A percentile compares a stretch with the other conserved stretches of the same genome.
These are phyloP conservation scores for Abrus precatorius DNA, from an alignment of 306 rosid genomes.

Conservation along the genomic window DNA sequence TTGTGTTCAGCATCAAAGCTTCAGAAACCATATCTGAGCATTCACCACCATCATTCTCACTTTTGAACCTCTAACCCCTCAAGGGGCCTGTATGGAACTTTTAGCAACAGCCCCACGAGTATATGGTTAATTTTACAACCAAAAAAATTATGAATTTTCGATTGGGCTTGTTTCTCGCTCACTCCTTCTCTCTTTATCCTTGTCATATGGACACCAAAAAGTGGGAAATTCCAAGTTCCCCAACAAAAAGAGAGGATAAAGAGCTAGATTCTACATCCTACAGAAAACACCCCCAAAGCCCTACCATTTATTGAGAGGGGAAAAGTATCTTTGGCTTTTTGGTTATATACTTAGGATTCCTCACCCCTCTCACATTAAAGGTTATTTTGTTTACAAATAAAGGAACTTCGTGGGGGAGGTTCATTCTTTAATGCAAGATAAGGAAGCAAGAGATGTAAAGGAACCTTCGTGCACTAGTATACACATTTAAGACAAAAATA, in stretches of 20 bases:
- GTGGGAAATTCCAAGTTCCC: slow-evolving; percentile 60
- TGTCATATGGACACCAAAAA: slow-evolving; percentile 60
- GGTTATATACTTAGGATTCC: slow-evolving; percentile 83
- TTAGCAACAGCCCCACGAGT: slow-evolving; percentile 63
- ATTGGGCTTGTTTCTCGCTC: slow-evolving; percentile 47
- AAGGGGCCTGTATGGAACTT: slow-evolving; percentile 54
- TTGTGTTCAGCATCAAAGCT: slow-evolving; percentile 82
- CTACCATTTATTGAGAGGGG: slow-evolving; percentile 49
- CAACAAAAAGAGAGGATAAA: slow-evolving; percentile 55
- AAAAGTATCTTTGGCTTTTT: slow-evolving; percentile 74
- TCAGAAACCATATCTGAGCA: slow-evolving; percentile 56
- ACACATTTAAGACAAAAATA: slow-evolving; percentile 48
- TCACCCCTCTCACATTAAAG: slow-evolving; percentile 55
- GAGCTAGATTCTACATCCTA: slow-evolving; percentile 58
- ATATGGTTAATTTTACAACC: slow-evolving; percentile 52
- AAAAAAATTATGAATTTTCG: slow-evolving; percentile 51
- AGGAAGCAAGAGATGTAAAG: slow-evolving; percentile 39
- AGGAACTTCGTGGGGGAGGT: slow-evolving; percentile 40
- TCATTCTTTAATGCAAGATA: slow-evolving; percentile 49
- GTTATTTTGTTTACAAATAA: slow-evolving; percentile 49
- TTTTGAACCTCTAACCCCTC: slow-evolving; percentile 63
- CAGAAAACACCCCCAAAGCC: slow-evolving; percentile 37
- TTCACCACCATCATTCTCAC: slow-evolving; percentile 74
- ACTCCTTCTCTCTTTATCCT: slow-evolving; percentile 47
- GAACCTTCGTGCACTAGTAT: slow-evolving; percentile 46